phyloP scores from a whole-genome alignment of 176 grass and related monocot species.

The Pontederia crassipes region DNA sequence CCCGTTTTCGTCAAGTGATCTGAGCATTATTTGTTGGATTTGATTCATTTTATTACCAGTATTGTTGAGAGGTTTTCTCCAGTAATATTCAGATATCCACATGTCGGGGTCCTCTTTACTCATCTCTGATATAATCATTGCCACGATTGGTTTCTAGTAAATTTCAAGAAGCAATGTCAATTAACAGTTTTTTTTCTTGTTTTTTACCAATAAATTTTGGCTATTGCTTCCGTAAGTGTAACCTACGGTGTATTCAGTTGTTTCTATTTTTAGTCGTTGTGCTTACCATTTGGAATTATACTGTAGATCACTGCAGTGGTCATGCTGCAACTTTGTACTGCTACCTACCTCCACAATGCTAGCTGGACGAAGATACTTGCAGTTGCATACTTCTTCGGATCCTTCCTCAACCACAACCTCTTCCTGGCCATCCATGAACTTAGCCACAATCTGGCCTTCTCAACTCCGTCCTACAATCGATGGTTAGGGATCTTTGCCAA shows the following conservation, averaged over 20 bases:
- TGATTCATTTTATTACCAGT: too few relatives aligned
- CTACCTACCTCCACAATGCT: slow-evolving; percentile 39
- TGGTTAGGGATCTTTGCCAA: slow-evolving; percentile 94
- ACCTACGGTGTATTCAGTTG: not conserved
- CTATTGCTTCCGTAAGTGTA: not conserved
- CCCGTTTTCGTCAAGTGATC: too few relatives aligned
- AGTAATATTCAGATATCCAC: too few relatives aligned
- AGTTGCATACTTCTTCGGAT: slow-evolving; percentile 84
- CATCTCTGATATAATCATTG: too few relatives aligned
- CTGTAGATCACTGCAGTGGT: slow-evolving; percentile 60
- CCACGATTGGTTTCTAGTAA: too few relatives aligned
- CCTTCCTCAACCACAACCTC: slow-evolving; percentile 95
- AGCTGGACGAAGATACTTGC: slow-evolving; percentile 64
- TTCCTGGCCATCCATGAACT: slow-evolving; percentile 95
- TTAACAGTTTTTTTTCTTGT: too few relatives aligned
- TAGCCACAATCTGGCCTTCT: slow-evolving; percentile 94
- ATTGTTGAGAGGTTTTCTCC: too few relatives aligned
- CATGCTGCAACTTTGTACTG: slow-evolving; percentile 68
- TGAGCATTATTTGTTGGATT: too few relatives aligned
- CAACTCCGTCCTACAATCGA: slow-evolving; percentile 61
- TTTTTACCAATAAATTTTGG: too few relatives aligned
- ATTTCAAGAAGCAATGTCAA: too few relatives aligned
- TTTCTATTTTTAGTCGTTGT: not conserved
- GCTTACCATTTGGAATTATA: slow-evolving; percentile 1
- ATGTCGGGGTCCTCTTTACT: too few relatives aligned